phyloP scores from a whole-genome alignment of 169 alveolate genomes.

The Plasmodium berghei region DNA sequence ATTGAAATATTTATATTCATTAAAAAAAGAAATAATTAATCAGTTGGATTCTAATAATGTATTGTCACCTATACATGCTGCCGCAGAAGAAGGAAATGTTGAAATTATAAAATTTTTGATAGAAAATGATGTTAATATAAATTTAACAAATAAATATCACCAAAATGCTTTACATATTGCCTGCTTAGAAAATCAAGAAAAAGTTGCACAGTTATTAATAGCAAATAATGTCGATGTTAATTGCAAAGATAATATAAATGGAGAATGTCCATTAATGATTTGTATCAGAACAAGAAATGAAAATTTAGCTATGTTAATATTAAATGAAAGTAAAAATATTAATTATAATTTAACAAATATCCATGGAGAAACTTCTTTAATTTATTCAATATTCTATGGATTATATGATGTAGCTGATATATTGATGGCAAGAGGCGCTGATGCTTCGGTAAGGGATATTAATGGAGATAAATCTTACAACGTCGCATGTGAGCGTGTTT shows the following conservation, averaged over 20 bases:
- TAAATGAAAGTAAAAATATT: slow-evolving; percentile 80
- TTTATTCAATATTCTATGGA: slow-evolving; percentile 72
- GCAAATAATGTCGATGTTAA: slow-evolving; percentile 76
- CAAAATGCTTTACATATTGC: slow-evolving; percentile 86
- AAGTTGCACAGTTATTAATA: slow-evolving; percentile 75
- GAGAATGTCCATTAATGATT: slow-evolving; percentile 90
- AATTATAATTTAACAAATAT: slow-evolving; percentile 78
- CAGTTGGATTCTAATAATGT: slow-evolving; percentile 72
- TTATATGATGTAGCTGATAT: slow-evolving; percentile 71
- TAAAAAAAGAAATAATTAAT: slow-evolving; percentile 69
- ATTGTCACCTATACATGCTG: slow-evolving; percentile 86
- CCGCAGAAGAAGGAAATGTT: slow-evolving; percentile 88
- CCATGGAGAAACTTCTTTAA: slow-evolving; percentile 75
- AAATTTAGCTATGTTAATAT: slow-evolving; percentile 80
- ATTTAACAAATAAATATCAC: slow-evolving; percentile 79
- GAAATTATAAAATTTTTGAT: slow-evolving; percentile 81
- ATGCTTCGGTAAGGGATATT: slow-evolving; percentile 65
- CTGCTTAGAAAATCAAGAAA: slow-evolving; percentile 80
- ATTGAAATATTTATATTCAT: slow-evolving; percentile 75
- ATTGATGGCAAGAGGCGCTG: slow-evolving; percentile 76
- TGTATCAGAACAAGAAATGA: slow-evolving; percentile 89
- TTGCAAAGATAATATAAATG: slow-evolving; percentile 82
- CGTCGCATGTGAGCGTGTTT: slow-evolving; percentile 76
- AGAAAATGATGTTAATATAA: slow-evolving; percentile 79
- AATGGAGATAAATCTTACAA: slow-evolving; percentile 75